Evolutionary conservation across 1,139 yeast species (phyloP), one percentile per base, ranked within the genome.

Genomic region (Candida glucosophila): DNA sequence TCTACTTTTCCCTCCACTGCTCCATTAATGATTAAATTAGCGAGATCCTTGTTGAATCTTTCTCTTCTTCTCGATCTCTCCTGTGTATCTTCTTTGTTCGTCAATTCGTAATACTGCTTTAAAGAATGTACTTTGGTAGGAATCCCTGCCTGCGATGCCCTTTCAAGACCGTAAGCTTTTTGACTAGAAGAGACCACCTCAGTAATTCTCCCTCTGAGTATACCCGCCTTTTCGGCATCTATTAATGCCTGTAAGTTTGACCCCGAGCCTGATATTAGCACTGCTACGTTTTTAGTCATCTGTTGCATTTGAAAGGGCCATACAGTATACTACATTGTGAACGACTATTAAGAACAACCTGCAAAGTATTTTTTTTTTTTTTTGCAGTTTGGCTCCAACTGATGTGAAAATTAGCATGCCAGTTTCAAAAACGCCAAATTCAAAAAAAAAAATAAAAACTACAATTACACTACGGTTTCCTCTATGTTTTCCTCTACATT

Each of bases 261-360:
- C 1, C 98, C 98, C 14, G 82, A 79, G 1, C 98, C 98, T 2
- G 97, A 88, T 25, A 90, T 90, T 27, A 90, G 69, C 1, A 90
- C 96, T 7, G 81, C 64, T 35, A 82, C n/a, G n/a, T n/a, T n/a
- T n/a, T n/a, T n/a, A n/a, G n/a, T n/a, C n/a, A n/a, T n/a, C n/a
- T n/a, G n/a, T n/a, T n/a, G n/a, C n/a, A n/a, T n/a, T n/a, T n/a
- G n/a, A n/a, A n/a, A n/a, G n/a, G n/a, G n/a, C n/a, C n/a, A n/a
- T n/a, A n/a, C n/a, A n/a, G n/a, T n/a, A n/a, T n/a, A n/a, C n/a
- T n/a, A n/a, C n/a, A n/a, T n/a, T n/a, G n/a, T n/a, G n/a, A n/a
- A n/a, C n/a, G n/a, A n/a, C n/a, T n/a, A n/a, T n/a, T n/a, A n/a
- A n/a, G n/a, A n/a, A n/a, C n/a, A n/a, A n/a, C n/a, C n/a, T n/a